These are phyloP conservation scores for Rhodamnia argentea DNA, from an alignment of 345 rosid genomes.

Conservation along the genomic window DNA sequence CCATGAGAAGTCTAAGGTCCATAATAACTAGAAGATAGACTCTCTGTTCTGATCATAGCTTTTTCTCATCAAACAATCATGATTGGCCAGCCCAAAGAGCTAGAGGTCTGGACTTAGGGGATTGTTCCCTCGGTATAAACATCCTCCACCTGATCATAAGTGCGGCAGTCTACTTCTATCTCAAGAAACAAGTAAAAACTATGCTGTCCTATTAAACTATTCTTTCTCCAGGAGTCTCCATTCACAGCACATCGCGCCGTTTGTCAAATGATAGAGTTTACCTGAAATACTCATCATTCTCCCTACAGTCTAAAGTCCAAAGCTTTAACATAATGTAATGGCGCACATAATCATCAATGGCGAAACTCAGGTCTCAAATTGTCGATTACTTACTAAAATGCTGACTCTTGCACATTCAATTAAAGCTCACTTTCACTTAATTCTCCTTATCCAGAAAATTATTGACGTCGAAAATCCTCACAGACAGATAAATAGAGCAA, in stretches of 20 bases:
- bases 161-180: not conserved
- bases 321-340: not conserved
- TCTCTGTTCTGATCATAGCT: not conserved
- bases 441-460: not conserved
- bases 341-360: not conserved
- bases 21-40: not conserved
- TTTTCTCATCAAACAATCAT: not conserved
- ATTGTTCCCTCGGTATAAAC: not conserved
- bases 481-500: not conserved
- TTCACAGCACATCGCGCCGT: not conserved
- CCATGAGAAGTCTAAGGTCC: not conserved
- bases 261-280: not conserved
- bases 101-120: not conserved
- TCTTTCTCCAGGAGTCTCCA: not conserved
- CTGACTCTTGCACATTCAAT: not conserved
- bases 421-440: not conserved
- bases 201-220: not conserved
- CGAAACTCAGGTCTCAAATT: not conserved
- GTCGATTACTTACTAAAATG: not conserved
- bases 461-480: not conserved
- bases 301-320: not conserved
- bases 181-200: not conserved
- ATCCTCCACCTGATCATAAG: not conserved
- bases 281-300: not conserved
- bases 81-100: not conserved